Evolutionary conservation across 352 stramenopile genomes (phyloP).

Genomic region (Phytophthora rubi): DNA sequence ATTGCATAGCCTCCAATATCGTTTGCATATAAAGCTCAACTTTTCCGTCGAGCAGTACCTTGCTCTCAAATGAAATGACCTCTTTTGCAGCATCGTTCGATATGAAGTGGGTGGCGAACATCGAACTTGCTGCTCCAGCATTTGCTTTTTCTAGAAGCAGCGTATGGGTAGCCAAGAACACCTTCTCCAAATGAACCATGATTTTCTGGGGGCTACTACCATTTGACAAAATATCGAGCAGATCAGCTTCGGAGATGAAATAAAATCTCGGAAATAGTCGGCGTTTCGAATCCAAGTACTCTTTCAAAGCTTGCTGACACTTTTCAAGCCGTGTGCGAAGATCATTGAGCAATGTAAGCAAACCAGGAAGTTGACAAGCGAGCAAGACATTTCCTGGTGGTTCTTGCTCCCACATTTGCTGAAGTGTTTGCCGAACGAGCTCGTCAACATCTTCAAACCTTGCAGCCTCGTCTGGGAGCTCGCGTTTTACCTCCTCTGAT

Average conservation of each 20-base stretch:
- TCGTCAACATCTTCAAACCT: constrained; percentile 91
- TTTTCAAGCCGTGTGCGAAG: constrained; percentile 86
- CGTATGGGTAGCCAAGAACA: constrained; percentile 74
- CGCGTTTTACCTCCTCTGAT: constrained; percentile 95
- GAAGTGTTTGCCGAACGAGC: constrained; percentile 69
- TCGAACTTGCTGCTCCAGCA: constrained; percentile 32
- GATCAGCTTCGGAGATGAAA: constrained; percentile 94
- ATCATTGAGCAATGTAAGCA: constrained; percentile 77
- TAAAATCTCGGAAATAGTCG: constrained; percentile 95
- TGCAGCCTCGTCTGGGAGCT: constrained; percentile 91
- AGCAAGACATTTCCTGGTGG: constrained; percentile 70
- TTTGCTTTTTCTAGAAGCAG: constrained; percentile 65
- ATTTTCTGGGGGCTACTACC: constrained; percentile 89
- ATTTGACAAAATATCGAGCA: constrained; percentile 96
- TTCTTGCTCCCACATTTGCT: constrained; percentile 78
- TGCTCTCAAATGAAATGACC: constrained; percentile 88
- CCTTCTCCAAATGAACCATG: constrained; percentile 92
- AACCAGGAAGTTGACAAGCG: constrained; percentile 85
- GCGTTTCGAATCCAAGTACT: constrained; percentile 95
- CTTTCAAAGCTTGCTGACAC: constrained; percentile 94
- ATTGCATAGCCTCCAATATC: constrained; percentile 91
- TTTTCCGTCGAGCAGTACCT: constrained; percentile 92
- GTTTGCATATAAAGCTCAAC: constrained; percentile 96
- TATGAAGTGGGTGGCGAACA: constrained; percentile 89
- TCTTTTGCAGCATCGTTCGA: constrained; percentile 91